phyloP scores from a whole-genome alignment of 306 rosid species.

The Rubus idaeus region DNA sequence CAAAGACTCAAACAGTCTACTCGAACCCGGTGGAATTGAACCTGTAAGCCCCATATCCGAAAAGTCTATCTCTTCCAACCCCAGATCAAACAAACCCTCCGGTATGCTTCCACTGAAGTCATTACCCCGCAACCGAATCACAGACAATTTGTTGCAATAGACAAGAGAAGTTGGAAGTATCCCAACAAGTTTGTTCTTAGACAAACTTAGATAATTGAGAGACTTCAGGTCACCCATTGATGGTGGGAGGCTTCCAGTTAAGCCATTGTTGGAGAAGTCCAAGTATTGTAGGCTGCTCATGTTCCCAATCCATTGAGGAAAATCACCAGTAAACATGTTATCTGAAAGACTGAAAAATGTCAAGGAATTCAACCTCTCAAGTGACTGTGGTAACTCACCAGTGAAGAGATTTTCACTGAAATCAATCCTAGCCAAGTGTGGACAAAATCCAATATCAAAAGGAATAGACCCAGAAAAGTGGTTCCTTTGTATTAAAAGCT shows the following conservation, averaged over 20 bases:
- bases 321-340: slow-evolving; percentile 46
- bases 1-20: slow-evolving; percentile 55
- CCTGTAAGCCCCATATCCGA: slow-evolving; percentile 59
- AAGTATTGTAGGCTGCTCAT: slow-evolving; percentile 52
- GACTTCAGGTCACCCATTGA: slow-evolving; percentile 56
- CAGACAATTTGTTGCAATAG: slow-evolving; percentile 47
- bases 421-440: slow-evolving; percentile 61
- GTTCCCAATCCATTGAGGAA: slow-evolving; percentile 76
- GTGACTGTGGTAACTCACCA: slow-evolving; percentile 52
- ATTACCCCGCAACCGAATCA: slow-evolving; percentile 52
- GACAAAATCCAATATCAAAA: slow-evolving; percentile 65
- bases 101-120: slow-evolving; percentile 66
- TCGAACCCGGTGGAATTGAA: slow-evolving; percentile 62
- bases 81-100: slow-evolving; percentile 69
- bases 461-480: slow-evolving; percentile 73
- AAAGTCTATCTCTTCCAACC: slow-evolving; percentile 69
- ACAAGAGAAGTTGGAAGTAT: slow-evolving; percentile 56
- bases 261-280: slow-evolving; percentile 63
- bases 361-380: slow-evolving; percentile 46
- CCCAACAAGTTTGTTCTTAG: slow-evolving; percentile 63
- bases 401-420: slow-evolving; percentile 54
- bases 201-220: slow-evolving; percentile 46
- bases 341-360: slow-evolving; percentile 41
- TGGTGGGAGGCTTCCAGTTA: slow-evolving; percentile 53
- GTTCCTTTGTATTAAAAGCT: slow-evolving; percentile 47